Conservation (phyloP, 495 filamentous ascomycete species). For the Collariella sp. region DNA sequence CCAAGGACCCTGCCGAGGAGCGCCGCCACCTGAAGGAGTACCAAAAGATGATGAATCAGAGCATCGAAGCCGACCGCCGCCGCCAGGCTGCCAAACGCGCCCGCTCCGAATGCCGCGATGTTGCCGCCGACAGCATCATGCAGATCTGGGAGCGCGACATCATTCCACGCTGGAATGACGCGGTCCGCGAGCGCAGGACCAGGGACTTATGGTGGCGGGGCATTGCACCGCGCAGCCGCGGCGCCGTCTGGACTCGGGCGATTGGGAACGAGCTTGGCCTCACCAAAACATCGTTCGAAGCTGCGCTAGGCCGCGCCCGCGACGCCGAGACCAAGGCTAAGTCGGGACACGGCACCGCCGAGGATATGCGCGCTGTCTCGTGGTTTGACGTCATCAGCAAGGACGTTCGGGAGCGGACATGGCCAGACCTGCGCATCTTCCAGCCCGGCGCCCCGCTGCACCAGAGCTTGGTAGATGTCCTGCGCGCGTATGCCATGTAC, state of each 20-base stretch:
- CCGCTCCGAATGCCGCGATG: conserved; percentile 41
- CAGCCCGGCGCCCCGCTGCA: conserved; percentile 69
- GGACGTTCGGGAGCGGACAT: conserved; percentile 60
- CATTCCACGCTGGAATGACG: conserved; percentile 73
- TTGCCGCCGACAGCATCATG: conserved; percentile 58
- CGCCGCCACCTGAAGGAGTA: conserved; percentile 86
- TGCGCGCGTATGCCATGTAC: conserved; percentile 89
- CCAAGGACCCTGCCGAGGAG: conserved; percentile 89
- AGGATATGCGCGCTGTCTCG: conserved; percentile 37
- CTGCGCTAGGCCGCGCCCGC: conserved; percentile 66
- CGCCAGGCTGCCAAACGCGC: conserved; percentile 42
- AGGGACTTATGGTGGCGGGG: conserved; percentile 94
- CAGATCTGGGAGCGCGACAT: conserved; percentile 85
- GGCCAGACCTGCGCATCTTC: conserved; percentile 78
- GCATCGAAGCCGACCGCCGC: conserved; percentile 58
- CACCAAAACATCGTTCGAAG: conserved; percentile 63
- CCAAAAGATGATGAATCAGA: conserved; percentile 81
- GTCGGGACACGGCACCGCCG: conserved; percentile 31
- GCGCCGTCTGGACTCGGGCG: conserved; percentile 75
- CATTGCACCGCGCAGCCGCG: conserved; percentile 68
- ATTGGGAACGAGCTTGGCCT: conserved; percentile 85
- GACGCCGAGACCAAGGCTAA: conserved; percentile 50
- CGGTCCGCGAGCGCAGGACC: conserved; percentile 63
- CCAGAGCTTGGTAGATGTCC: conserved; percentile 64
- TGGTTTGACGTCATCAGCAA: conserved; percentile 62